Conservation (phyloP, 176 grass and related monocot genomes). For the Thinopyrum elongatum region DNA sequence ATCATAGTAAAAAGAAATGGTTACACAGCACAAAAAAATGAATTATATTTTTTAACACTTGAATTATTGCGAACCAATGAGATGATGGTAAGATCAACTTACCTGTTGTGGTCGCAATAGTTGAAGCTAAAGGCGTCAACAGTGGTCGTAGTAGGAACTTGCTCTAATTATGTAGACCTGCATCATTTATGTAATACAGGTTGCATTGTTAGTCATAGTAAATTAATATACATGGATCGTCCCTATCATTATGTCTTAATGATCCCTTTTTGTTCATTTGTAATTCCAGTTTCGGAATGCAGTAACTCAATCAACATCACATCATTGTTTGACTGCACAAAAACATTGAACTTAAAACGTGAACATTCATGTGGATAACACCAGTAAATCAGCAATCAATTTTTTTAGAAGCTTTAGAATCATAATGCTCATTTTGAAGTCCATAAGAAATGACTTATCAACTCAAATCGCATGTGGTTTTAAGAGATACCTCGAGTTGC, state of each 20-base stretch:
- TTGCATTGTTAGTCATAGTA: neutral
- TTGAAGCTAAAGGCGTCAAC: neutral
- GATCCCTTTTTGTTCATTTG: neutral
- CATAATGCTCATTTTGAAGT: neutral
- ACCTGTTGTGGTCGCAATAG: conserved; percentile 13
- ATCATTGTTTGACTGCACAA: neutral
- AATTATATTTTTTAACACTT: neutral
- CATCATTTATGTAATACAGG: conserved; percentile 11
- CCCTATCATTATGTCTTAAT: neutral
- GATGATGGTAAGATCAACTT: neutral
- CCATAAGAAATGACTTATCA: neutral
- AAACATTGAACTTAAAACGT: neutral
- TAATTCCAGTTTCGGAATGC: neutral
- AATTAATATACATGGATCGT: conserved; percentile 1
- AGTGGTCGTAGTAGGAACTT: conserved; percentile 58
- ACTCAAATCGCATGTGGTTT: neutral
- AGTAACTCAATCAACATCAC: neutral
- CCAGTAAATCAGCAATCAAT: neutral
- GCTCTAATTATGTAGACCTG: conserved; percentile 82
- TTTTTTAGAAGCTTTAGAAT: neutral
- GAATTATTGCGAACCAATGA: neutral
- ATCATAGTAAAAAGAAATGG: too few species aligned
- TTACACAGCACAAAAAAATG: neutral
- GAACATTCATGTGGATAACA: neutral
- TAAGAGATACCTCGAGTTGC: neutral